phyloP scores from a whole-genome alignment of 2,329 filamentous ascomycete species.

The Arthrinium phaeospermum region DNA sequence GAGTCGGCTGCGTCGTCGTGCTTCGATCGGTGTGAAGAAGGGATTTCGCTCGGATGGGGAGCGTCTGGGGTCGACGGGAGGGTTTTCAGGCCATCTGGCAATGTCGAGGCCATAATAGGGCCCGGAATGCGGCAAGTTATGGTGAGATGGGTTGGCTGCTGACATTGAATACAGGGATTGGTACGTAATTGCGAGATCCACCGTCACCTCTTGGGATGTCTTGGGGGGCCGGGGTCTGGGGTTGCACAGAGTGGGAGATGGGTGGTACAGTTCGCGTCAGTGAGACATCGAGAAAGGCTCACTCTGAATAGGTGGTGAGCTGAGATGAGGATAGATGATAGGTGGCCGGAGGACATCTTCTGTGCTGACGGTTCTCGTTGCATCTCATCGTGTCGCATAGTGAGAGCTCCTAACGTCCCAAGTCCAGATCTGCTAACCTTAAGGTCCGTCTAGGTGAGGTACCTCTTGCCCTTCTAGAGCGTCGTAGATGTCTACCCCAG shows the following conservation, averaged over 20 bases:
- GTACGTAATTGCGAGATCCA: conserved; percentile 11
- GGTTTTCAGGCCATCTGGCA: conserved; percentile 17
- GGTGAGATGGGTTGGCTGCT: conserved; percentile 9
- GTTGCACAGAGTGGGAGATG: background rate
- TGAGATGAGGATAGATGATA: conserved; percentile 6
- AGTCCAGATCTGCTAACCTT: background rate
- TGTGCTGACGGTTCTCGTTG: background rate
- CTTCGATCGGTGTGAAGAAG: conserved; percentile 11
- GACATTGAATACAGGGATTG: conserved; percentile 15
- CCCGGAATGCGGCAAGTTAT: conserved; percentile 10
- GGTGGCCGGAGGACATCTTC: background rate
- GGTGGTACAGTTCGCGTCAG: conserved; percentile 13
- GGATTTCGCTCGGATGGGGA: background rate
- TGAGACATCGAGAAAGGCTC: conserved; percentile 10
- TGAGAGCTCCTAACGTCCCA: background rate
- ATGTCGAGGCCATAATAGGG: conserved; percentile 13
- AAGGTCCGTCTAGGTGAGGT: background rate
- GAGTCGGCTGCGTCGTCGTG: conserved; percentile 20
- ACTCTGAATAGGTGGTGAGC: background rate
- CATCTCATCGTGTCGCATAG: background rate
- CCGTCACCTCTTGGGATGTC: background rate
- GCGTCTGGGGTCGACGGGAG: conserved; percentile 3
- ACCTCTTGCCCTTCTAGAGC: background rate
- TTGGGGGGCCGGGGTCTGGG: conserved; percentile 8
- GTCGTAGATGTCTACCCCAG: background rate